phyloP scores from a whole-genome alignment of 2,329 filamentous ascomycete species.

The Ophiostoma australiae region DNA sequence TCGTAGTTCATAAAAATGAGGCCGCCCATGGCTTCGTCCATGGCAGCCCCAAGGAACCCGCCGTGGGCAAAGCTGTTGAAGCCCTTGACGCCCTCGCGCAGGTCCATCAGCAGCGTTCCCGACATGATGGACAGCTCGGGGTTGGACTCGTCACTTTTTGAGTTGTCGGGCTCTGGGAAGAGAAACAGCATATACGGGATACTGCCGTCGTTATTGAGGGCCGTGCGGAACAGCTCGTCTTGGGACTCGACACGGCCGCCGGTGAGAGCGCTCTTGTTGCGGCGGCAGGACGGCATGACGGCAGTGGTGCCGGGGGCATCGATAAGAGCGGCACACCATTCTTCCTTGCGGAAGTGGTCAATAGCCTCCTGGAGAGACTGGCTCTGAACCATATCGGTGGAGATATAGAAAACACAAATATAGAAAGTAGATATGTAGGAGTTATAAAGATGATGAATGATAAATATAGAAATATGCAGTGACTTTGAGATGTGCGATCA shows the following conservation, averaged over 20 bases:
- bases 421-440: background rate
- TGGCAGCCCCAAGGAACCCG: constrained; percentile 29
- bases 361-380: constrained; percentile 21
- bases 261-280: background rate
- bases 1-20: constrained; percentile 30
- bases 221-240: constrained; percentile 22
- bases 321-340: constrained; percentile 24
- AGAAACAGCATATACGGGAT: constrained; percentile 31
- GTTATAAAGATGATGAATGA: background rate
- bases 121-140: constrained; percentile 26
- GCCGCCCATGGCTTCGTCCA: constrained; percentile 33
- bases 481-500: background rate
- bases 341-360: constrained; percentile 21
- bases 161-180: constrained; percentile 23
- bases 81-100: constrained; percentile 25
- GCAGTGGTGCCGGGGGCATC: constrained; percentile 15
- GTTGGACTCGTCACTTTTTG: constrained; percentile 14
- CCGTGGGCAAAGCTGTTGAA: constrained; percentile 32
- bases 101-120: constrained; percentile 29
- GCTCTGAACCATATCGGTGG: constrained; percentile 15
- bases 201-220: constrained; percentile 23
- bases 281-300: constrained; percentile 12
- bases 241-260: constrained; percentile 17
- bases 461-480: background rate
- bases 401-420: background rate